These are phyloP conservation scores for Lobulomyces angularis DNA, from an alignment of 192 early-diverging fungal genomes.

Conservation along the genomic window DNA sequence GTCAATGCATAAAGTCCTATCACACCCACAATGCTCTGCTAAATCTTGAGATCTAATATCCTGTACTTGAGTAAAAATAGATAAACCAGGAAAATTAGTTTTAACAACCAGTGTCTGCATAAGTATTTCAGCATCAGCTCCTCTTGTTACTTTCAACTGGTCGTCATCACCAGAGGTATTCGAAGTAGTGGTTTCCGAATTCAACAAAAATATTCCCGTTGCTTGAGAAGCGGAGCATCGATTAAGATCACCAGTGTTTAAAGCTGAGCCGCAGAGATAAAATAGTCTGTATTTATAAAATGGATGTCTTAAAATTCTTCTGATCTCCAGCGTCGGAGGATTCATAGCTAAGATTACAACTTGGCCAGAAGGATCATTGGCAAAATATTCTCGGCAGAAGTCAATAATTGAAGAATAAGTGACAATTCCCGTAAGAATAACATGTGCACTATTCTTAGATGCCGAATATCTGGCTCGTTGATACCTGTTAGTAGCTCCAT, in stretches of 20 bases:
- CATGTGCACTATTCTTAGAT: constrained; percentile 15
- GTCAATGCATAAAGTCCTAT: constrained; percentile 34
- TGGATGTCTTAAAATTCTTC: constrained; percentile 30
- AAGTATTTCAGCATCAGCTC: constrained; percentile 28
- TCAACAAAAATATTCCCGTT: constrained; percentile 34
- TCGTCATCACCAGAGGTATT: constrained; percentile 16
- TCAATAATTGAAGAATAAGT: constrained; percentile 25
- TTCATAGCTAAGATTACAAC: constrained; percentile 25
- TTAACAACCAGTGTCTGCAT: constrained; percentile 34
- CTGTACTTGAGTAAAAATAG: constrained; percentile 32
- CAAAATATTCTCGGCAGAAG: constrained; percentile 39
- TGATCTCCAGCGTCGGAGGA: constrained; percentile 20
- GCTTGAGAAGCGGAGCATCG: constrained; percentile 23
- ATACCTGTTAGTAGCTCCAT: constrained; percentile 23
- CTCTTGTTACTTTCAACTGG: constrained; percentile 21
- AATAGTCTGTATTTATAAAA: constrained; percentile 23
- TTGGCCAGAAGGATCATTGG: constrained; percentile 15
- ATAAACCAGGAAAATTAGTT: constrained; percentile 27
- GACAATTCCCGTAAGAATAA: constrained; percentile 28
- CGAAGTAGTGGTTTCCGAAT: constrained; percentile 8
- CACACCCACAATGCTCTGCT: constrained; percentile 26
- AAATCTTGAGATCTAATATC: constrained; percentile 33
- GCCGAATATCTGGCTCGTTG: constrained; percentile 29
- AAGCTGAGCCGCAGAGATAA: constrained; percentile 27
- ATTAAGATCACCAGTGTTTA: constrained; percentile 22